Conservation (phyloP, 2,329 filamentous ascomycete species). For the Pezicula radicicola region DNA sequence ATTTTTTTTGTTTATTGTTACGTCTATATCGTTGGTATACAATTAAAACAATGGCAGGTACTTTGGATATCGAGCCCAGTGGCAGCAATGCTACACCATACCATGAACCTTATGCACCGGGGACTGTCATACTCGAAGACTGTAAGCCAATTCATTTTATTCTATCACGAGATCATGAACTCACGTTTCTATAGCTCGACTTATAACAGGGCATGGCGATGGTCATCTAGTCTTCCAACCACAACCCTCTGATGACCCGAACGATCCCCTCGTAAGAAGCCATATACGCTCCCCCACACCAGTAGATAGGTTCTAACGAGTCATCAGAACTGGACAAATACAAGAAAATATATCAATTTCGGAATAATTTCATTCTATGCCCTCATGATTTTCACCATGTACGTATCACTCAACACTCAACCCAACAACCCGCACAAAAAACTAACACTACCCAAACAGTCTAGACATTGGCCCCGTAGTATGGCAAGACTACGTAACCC, state of each 20-base stretch:
- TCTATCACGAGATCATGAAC: too few relatives aligned
- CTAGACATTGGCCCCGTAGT: not conserved
- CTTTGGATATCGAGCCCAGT: too few relatives aligned
- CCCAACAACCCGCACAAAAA: not conserved
- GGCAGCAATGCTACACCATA: too few relatives aligned
- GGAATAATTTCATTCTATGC: slow-evolving; percentile 38
- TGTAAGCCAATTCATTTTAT: too few relatives aligned
- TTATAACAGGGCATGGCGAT: not conserved
- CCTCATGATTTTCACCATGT: slow-evolving; percentile 34
- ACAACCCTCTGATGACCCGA: slow-evolving; percentile 10
- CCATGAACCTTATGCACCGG: too few relatives aligned
- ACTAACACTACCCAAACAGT: not conserved
- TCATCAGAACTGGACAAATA: slow-evolving; percentile 36
- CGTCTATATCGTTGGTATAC: too few relatives aligned
- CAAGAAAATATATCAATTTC: slow-evolving; percentile 39
- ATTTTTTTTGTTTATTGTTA: too few relatives aligned
- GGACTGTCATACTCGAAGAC: too few relatives aligned
- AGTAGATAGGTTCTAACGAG: too few relatives aligned
- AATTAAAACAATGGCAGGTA: too few relatives aligned
- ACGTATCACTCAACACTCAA: not conserved
- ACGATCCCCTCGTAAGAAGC: slow-evolving; percentile 11
- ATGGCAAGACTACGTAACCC: not conserved
- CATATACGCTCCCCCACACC: too few relatives aligned
- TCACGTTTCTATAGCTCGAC: too few relatives aligned
- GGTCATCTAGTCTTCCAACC: slow-evolving; percentile 5